A percentile compares a stretch with the other conserved stretches of the same genome.
These are phyloP conservation scores for Diversispora eburnea DNA, from an alignment of 192 early-diverging fungal species.

Conservation along the genomic window DNA sequence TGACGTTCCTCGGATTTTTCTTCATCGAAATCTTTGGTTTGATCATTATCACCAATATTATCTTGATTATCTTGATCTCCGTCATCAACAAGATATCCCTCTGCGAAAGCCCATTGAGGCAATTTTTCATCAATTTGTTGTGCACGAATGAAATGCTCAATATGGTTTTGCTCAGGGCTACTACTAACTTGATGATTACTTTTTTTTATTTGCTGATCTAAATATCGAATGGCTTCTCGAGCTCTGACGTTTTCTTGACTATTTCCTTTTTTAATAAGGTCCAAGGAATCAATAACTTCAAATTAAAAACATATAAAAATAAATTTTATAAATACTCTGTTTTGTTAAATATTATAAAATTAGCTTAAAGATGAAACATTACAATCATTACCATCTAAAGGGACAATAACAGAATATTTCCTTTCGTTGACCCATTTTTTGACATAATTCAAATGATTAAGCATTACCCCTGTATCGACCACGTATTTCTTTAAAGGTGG, in stretches of 20 bases:
- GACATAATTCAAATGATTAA: conserved; percentile 45
- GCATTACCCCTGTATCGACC: conserved; percentile 46
- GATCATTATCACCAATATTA: conserved; percentile 14
- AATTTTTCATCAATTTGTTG: conserved; percentile 50
- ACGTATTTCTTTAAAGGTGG: conserved; percentile 29
- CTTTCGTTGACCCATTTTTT: conserved; percentile 44
- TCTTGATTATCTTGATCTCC: neutral
- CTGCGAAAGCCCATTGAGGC: conserved; percentile 42
- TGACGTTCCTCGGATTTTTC: conserved; percentile 19
- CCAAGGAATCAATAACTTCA: conserved; percentile 49
- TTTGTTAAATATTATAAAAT: neutral
- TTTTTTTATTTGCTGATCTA: conserved; percentile 37
- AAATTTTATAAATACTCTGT: neutral
- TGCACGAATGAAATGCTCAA: conserved; percentile 41
- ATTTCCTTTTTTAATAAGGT: conserved; percentile 52
- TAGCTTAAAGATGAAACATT: neutral
- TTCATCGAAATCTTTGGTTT: conserved; percentile 5
- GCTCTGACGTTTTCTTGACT: conserved; percentile 46
- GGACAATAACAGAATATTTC: conserved; percentile 48
- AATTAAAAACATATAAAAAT: neutral
- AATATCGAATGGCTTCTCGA: conserved; percentile 55
- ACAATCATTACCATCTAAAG: conserved; percentile 43
- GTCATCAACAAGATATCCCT: conserved; percentile 40
- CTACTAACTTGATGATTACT: neutral
- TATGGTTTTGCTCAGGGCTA: conserved; percentile 21